Evolutionary conservation across 345 rosid genomes (phyloP), one percentile per base, ranked within the genome.

Genomic region (Dimocarpus longan): DNA sequence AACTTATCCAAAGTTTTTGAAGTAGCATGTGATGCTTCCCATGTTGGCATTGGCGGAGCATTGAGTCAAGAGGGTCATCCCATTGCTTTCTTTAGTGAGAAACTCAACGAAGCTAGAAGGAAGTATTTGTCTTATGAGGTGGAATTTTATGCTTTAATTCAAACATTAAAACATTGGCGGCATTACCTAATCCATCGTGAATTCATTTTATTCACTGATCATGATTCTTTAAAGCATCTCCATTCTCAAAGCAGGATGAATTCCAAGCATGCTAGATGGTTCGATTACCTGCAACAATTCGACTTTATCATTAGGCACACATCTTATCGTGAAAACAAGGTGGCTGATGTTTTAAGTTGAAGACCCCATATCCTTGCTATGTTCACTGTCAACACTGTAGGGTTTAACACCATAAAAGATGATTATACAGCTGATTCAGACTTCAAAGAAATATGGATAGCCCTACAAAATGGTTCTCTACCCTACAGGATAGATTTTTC

Each of bases 131-230:
- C 68, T 0, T 75, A 75, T 64, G 78, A 75, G 8, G 15, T 63
- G 4, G 70, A 62, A n/a, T 75, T 75, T 42, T 75, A 75, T 75
- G 78, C 63, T 18, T 13, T 76, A 2, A 42, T 76, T 8, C 79
- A 67, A 28, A 21, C 79, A 4, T 22, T 66, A 8, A 48, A 42
- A n/a, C 32, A 68, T 15, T 77, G 52, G 74, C 65, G 37, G 0
- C 54, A 19, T n/a, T 77, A 77, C 22, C 37, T 68, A 0, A n/a
- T 77, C 10, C 54, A 68, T 24, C 15, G 39, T 1, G 80, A 68
- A 24, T 76, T 76, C 19, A 44, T 68, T 37, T 43, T 77, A 8
- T 76, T 5, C 28, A 24, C 37, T 26, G 60, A 68, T 21, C 66
- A 79, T 59, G 52, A 74, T 4, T 21, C 77, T 0, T 60, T 59